These are phyloP conservation scores for Boletus rubescentipes DNA, from an alignment of 768 basidiomycete genomes.

Conservation along the genomic window DNA sequence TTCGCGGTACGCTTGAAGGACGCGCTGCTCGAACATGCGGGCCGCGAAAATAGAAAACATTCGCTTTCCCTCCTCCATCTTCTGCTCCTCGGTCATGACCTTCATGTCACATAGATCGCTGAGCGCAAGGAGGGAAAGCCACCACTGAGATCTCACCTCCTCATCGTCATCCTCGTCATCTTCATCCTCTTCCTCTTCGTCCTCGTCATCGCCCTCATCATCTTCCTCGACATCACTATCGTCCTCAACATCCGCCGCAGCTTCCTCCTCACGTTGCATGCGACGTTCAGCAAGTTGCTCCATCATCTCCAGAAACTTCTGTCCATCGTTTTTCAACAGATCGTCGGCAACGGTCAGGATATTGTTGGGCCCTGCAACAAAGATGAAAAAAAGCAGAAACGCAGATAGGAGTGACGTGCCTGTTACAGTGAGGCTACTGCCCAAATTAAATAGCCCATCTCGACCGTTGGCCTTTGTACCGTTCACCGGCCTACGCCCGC, in stretches of 20 bases:
- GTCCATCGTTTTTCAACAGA: slow-evolving; percentile 96
- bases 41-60: slow-evolving; percentile 99
- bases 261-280: slow-evolving; percentile 85
- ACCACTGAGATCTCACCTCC: slow-evolving; percentile 36
- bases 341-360: slow-evolving; percentile 99
- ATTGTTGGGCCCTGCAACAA: slow-evolving; percentile 70
- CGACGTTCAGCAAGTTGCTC: slow-evolving; percentile 95
- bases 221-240: slow-evolving; percentile 64
- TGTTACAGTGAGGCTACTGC: slow-evolving; percentile 79
- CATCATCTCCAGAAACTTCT: slow-evolving; percentile 99
- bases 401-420: slow-evolving; percentile 44
- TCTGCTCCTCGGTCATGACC: slow-evolving; percentile 93
- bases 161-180: slow-evolving; percentile 49
- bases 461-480: slow-evolving; percentile 48
- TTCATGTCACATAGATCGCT: slow-evolving; percentile 26
- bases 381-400: slow-evolving; percentile 20
- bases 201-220: slow-evolving; percentile 57
- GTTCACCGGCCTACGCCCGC: slow-evolving; percentile 41
- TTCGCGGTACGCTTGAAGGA: slow-evolving; percentile 94
- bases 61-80: slow-evolving; percentile 98
- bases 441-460: slow-evolving; percentile 77
- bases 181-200: slow-evolving; percentile 65
- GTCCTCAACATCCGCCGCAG: slow-evolving; percentile 57
- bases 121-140: slow-evolving; percentile 6
- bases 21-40: slow-evolving; percentile 98